Base-by-base conservation (phyloP, 1,284 basidiomycete species). In the Ceratobasidium papillatum region DNA sequence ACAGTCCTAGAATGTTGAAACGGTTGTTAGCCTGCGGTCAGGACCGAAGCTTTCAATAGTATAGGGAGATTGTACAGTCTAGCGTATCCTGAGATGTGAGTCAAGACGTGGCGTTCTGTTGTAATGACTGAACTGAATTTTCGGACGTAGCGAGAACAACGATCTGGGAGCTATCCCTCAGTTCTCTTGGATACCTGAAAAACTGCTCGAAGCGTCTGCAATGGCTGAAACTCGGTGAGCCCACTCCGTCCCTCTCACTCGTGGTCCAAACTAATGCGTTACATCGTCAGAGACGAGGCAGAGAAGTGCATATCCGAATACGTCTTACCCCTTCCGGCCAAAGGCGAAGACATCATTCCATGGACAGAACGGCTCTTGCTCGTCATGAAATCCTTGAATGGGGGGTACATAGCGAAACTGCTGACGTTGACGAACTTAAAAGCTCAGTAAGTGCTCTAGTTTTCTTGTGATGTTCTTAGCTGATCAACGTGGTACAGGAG, bases 151-250 rank as follows among this genome's bases (percentile, higher is more conserved):
- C 78, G 95, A 97, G 80, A 91, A 89, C 76, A 90, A 90, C 73
- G 93, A 95, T 75, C 83, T 86, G 0, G 85, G 87, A 0, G 94
- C 95, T 0, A 86, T 91, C 22, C 81, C 85, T 25, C 94, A 97
- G 71, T 98, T 99, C 80, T 89, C 89, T 0, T 99, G 98, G 98
- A 99, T 99, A 76, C 96, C 98, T 0, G 87, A 91, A 41, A 85
- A 87, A 51, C 84, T 99, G 36, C 85, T 94, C 51, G 87, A 87
- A 74, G 84, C 85, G 4, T 83, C 84, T 22, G 80, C 85, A 3
- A 86, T 84, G 11, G 68, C 81, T 0, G 92, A 94, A 79, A 84
- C 89, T 63, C 87, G 88, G 89, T 92, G 75, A 62, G 86, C 80
- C 38, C 22, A 25, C 11, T 36, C 5, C 8, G 17, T 51, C 4